phyloP scores from a whole-genome alignment of 2,329 filamentous ascomycete species.

The Botrytis elliptica region DNA sequence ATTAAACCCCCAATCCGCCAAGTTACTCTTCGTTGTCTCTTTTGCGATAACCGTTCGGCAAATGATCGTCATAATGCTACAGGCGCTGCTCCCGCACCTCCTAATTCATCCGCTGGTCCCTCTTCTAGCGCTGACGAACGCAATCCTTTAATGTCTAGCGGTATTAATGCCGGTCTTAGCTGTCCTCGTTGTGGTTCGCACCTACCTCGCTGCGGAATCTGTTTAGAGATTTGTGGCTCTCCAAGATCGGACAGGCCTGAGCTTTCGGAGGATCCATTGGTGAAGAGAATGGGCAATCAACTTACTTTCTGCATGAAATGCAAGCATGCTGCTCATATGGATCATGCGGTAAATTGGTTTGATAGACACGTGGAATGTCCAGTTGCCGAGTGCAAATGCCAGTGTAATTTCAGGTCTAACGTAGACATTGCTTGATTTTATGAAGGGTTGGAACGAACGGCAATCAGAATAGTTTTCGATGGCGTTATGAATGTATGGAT shows the following conservation, averaged over 20 bases:
- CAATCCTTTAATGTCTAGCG: conserved; percentile 59
- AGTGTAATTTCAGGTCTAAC: conserved; percentile 44
- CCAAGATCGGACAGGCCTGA: conserved; percentile 60
- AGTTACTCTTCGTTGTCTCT: conserved; percentile 72
- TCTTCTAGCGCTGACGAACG: conserved; percentile 35
- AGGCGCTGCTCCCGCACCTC: conserved; percentile 18
- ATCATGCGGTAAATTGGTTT: conserved; percentile 68
- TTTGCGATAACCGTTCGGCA: conserved; percentile 64
- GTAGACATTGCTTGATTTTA: conserved; percentile 7
- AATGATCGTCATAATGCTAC: conserved; percentile 40
- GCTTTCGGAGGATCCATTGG: conserved; percentile 48
- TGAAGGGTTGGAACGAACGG: not conserved
- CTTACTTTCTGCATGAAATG: conserved; percentile 69
- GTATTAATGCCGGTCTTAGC: conserved; percentile 59
- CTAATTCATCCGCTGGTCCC: conserved; percentile 25
- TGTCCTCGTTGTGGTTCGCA: conserved; percentile 67
- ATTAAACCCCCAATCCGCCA: conserved; percentile 66
- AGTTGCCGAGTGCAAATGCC: conserved; percentile 65
- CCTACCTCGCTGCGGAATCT: conserved; percentile 66
- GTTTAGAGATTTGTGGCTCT: conserved; percentile 64
- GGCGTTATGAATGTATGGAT: conserved; percentile 1
- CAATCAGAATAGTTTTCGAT: not conserved
- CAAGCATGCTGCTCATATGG: conserved; percentile 66
- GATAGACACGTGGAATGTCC: conserved; percentile 63
- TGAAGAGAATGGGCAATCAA: conserved; percentile 53